Evolutionary conservation across 1,284 basidiomycete species (phyloP).

Genomic region (Crucibulum cyathiforme): DNA sequence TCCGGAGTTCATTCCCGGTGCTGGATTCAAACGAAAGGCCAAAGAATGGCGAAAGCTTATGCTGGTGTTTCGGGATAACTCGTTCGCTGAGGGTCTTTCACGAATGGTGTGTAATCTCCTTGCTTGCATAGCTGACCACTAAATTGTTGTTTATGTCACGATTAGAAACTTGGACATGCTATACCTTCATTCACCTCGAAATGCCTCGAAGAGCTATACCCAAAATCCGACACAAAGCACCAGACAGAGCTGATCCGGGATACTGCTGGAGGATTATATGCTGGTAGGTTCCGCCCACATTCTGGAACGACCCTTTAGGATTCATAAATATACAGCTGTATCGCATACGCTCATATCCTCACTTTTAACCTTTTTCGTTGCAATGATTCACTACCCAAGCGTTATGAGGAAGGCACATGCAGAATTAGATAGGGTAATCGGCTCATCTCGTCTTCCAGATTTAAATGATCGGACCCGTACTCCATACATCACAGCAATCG

Average conservation of each 20-base stretch:
- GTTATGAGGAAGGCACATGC: slow-evolving; percentile 38
- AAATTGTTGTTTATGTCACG: background rate
- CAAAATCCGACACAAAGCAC: slow-evolving; percentile 2
- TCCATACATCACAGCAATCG: background rate
- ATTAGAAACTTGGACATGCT: slow-evolving; percentile 14
- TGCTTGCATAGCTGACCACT: slow-evolving; percentile 1
- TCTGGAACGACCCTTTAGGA: background rate
- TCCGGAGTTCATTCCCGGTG: slow-evolving; percentile 44
- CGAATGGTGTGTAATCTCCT: slow-evolving; percentile 23
- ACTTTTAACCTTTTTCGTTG: slow-evolving; percentile 31
- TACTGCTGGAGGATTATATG: slow-evolving; percentile 28
- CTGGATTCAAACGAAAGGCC: slow-evolving; percentile 37
- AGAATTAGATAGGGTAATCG: slow-evolving; percentile 42
- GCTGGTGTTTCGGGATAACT: slow-evolving; percentile 25
- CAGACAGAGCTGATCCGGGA: slow-evolving; percentile 20
- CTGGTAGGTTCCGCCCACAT: slow-evolving; percentile 11
- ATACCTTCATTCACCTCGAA: slow-evolving; percentile 23
- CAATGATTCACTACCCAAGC: slow-evolving; percentile 38
- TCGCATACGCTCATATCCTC: slow-evolving; percentile 18
- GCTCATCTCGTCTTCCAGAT: slow-evolving; percentile 30
- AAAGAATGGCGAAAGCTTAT: slow-evolving; percentile 31
- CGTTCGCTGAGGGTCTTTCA: slow-evolving; percentile 23
- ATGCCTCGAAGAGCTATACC: slow-evolving; percentile 16
- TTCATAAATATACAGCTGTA: background rate
- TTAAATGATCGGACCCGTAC: background rate